Base-by-base conservation (phyloP, 1,284 basidiomycete genomes). In the Trichosporon sp. region DNA sequence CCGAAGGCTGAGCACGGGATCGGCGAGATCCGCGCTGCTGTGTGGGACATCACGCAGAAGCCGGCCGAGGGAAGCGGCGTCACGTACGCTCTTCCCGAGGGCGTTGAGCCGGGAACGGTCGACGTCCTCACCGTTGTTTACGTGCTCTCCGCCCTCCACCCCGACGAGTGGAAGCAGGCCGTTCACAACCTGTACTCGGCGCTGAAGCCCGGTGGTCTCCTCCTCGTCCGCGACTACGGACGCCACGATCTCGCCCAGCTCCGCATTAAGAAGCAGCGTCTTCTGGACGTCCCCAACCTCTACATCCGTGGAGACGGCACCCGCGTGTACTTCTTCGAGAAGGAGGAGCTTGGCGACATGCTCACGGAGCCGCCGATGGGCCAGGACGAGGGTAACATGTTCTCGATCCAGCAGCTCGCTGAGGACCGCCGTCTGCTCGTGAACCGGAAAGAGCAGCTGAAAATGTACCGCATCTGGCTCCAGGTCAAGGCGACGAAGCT, bases 241-340 rank as follows among this genome's bases (percentile, higher is more conserved):
- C 88, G 97, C 29, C 88, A 98, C 80, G 97, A 99, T 80, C 87
- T 94, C 65, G 92, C 95, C 0, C 96, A 99, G 83, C 85, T 99
- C 27, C 87, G 97, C 4, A 98, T 99, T 86, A 96, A 93, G 82
- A 87, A 88, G 21, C 89, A 91, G 1, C 87, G 97, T 32, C 86
- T 99, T 72, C 87, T 99, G 15, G 95, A 94, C 78, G 92, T 94
- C 72, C 93, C 96, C 65, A 95, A 96, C 80, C 92, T 96, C 73
- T 98, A 98, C 77, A 90, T 95, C 64, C 88, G 96, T 62, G 96
- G 96, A 1, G 96, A 99, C 82, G 96, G 95, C 74, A 99, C 96
- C 0, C 86, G 97, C 38, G 95, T 98, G 0, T 98, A 97, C 81
- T 98, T 97, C 81, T 98, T 98, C 76, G 91, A 74, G 23, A 75